Base-by-base conservation (phyloP, 306 rosid species). In the Coriaria nepalensis region DNA sequence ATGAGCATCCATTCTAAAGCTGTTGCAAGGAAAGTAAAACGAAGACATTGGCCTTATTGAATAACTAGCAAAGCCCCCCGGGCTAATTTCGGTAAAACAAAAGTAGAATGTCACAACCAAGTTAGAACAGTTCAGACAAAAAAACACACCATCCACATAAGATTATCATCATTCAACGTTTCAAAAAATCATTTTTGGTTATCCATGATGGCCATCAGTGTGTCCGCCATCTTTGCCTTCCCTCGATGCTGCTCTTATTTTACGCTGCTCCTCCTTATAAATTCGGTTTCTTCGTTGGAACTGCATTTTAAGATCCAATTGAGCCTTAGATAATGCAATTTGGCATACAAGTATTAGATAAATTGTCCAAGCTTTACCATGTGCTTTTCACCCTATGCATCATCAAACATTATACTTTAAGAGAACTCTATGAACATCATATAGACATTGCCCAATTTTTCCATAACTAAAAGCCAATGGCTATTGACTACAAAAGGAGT, bases 211-310 rank as follows among this genome's bases (percentile, higher is more conserved):
- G 43, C 58, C 73, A 13, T 57, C 62, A 49, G 40, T 68, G 46
- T 45, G 75, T 48, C 34, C 69, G 49, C 81, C 93, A 59, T 73
- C 86, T 42, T 69, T 76, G 53, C 59, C 81, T 66, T 81, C 78
- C 68, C 70, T 66, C 34, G 77, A 53, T 50, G 87, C 96, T 43
- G 96, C 85, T 53, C 94, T 78, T 49, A 92, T 40, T 60, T 92
- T 79, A 50, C 98, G 94, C 67, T 85, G 93, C 73, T 92, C 96
- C 73, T 92, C 98, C 83, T 82, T 82, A 63, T 82, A 92, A 54
- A 92, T 69, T 37, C 98, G 81, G 66, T 92, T 92, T 59, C 98
- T 76, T 52, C 98, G 76, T 73, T 68, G 86, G 66, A 79, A 90
- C 98, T 73, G 72, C 46, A 39, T 49, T 11, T 15, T 20, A 20